phyloP scores from a whole-genome alignment of 2,329 filamentous ascomycete species.

The Pseudogymnoascus sp. region DNA sequence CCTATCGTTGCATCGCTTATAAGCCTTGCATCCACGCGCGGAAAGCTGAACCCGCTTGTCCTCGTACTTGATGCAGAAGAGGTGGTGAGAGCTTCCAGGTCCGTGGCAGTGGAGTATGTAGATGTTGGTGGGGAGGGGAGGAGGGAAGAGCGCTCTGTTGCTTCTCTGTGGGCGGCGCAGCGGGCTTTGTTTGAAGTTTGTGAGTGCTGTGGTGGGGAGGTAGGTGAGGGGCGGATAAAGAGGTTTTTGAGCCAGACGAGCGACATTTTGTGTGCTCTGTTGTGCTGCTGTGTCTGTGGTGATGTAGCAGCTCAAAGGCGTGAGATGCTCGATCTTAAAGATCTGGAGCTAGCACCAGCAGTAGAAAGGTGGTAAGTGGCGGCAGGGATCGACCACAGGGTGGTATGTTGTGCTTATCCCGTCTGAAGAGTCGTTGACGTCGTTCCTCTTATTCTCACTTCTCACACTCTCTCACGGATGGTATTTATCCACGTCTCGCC shows the following conservation, averaged over 20 bases:
- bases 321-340: constrained; percentile 12
- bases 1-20: constrained; percentile 51
- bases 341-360: background rate
- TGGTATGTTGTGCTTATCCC: background rate
- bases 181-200: constrained; percentile 10
- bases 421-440: background rate
- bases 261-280: constrained; percentile 21
- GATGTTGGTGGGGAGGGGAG: background rate
- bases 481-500: background rate
- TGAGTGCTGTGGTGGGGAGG: background rate
- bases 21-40: constrained; percentile 25
- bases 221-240: constrained; percentile 19
- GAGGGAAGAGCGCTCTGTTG: background rate
- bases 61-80: background rate
- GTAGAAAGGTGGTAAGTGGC: background rate
- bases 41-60: background rate
- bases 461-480: background rate
- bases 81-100: background rate
- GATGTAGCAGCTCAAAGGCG: constrained; percentile 12
- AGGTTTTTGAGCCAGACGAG: constrained; percentile 27
- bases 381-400: background rate
- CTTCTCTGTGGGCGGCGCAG: background rate
- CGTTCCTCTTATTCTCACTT: background rate
- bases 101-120: background rate
- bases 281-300: constrained; percentile 7